Percentiles rank a stretch among this genome's conserved stretches.
These are phyloP conservation scores for Penicillium sp. DNA, from an alignment of 2,329 filamentous ascomycete genomes.

Conservation along the genomic window DNA sequence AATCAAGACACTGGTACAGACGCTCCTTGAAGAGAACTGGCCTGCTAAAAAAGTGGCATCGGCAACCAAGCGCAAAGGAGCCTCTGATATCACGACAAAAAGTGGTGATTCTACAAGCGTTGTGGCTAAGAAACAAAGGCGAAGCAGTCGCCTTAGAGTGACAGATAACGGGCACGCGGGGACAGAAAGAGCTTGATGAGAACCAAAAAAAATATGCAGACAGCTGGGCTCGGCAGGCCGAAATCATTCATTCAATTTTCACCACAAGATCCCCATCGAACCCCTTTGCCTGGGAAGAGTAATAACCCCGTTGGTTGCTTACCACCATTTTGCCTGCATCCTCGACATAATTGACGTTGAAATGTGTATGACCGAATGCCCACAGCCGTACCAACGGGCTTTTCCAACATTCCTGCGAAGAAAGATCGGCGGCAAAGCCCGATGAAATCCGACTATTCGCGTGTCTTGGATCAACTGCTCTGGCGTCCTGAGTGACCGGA, in stretches of 20 bases:
- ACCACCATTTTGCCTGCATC: constrained; percentile 37
- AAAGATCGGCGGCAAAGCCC: constrained; percentile 48
- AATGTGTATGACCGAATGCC: constrained; percentile 55
- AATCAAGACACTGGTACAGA: constrained; percentile 46
- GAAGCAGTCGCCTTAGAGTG: not conserved
- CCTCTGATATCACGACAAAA: not conserved
- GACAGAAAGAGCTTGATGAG: not conserved
- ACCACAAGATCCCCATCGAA: constrained; percentile 37
- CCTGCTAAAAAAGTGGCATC: not conserved
- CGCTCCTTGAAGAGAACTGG: constrained; percentile 34
- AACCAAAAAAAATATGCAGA: too few relatives aligned
- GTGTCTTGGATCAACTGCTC: constrained; percentile 35
- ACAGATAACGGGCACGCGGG: not conserved
- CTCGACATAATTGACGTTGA: constrained; percentile 44
- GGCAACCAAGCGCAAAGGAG: not conserved
- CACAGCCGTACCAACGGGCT: constrained; percentile 42
- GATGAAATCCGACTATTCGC: constrained; percentile 33
- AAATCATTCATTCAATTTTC: constrained; percentile 7
- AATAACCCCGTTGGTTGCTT: constrained; percentile 45
- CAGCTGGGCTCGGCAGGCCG: too few relatives aligned
- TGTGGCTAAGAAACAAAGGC: not conserved
- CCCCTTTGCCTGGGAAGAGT: constrained; percentile 39
- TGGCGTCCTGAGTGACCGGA: constrained; percentile 28
- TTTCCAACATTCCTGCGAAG: constrained; percentile 40
- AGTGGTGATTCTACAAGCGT: not conserved